A percentile compares a stretch with the other conserved stretches of the same genome.
phyloP scores from a whole-genome alignment of 2,329 filamentous ascomycete species.

The Sporothrix euskadiensis region DNA sequence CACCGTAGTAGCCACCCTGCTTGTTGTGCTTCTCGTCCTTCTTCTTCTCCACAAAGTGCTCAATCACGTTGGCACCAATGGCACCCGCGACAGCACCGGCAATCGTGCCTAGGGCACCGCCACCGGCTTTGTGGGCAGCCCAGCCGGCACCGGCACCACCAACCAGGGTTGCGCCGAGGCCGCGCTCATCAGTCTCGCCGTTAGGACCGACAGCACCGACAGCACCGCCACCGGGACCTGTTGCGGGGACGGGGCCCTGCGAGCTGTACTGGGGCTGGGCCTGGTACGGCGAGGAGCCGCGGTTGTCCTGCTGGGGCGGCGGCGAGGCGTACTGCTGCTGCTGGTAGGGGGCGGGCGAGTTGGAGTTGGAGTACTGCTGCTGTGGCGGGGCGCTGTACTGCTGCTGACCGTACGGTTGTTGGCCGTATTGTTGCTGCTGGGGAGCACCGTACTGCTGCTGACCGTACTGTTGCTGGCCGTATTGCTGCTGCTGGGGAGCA shows the following conservation, averaged over 20 bases:
- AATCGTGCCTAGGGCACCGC: conserved; percentile 53
- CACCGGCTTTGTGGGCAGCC: conserved; percentile 55
- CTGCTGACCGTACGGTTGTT: conserved; percentile 19
- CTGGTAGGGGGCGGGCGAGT: conserved; percentile 33
- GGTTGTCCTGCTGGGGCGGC: conserved; percentile 13
- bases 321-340: conserved; percentile 31
- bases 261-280: conserved; percentile 36
- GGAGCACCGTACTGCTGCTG: not conserved
- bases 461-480: conserved; percentile 10
- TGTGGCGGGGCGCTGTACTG: conserved; percentile 31
- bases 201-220: conserved; percentile 30
- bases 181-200: conserved; percentile 49
- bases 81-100: conserved; percentile 55
- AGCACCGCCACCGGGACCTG: conserved; percentile 34
- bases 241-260: conserved; percentile 7
- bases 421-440: not conserved
- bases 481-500: not conserved
- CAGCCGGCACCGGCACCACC: conserved; percentile 57
- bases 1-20: not conserved
- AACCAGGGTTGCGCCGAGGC: conserved; percentile 55
- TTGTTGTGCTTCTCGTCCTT: conserved; percentile 26
- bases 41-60: conserved; percentile 40
- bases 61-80: conserved; percentile 55
- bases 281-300: conserved; percentile 22
- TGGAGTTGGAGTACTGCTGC: conserved; percentile 25